Conservation (phyloP, 495 filamentous ascomycete species). For the Hypoxylon crocopeplum region DNA sequence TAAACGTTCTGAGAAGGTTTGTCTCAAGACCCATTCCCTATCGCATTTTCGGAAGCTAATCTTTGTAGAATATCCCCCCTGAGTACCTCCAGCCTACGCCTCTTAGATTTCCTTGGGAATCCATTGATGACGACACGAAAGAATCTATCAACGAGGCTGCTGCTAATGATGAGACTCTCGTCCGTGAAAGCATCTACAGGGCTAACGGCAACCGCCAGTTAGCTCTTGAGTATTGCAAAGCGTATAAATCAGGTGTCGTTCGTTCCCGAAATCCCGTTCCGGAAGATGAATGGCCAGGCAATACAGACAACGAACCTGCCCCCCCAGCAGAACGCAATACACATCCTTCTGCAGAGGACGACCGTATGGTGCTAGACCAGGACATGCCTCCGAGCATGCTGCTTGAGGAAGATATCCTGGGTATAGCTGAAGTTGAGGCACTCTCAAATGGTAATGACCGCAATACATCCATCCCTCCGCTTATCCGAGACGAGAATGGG, state of each 20-base stretch:
- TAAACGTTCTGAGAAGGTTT: slow-evolving; percentile 62
- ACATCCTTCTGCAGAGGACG: slow-evolving; percentile 22
- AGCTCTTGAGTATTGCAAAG: slow-evolving; percentile 78
- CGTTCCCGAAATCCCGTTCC: slow-evolving; percentile 68
- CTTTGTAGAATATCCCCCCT: slow-evolving; percentile 37
- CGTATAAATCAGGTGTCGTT: slow-evolving; percentile 51
- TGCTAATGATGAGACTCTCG: slow-evolving; percentile 57
- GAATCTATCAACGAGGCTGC: slow-evolving; percentile 36
- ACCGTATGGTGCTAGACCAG: slow-evolving; percentile 40
- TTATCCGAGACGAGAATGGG: slow-evolving; percentile 20
- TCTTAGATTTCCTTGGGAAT: slow-evolving; percentile 45
- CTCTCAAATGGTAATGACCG: slow-evolving; percentile 22
- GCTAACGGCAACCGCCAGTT: slow-evolving; percentile 68
- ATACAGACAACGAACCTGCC: slow-evolving; percentile 35
- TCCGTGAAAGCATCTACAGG: slow-evolving; percentile 80
- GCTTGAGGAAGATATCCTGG: slow-evolving; percentile 39
- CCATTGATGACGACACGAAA: slow-evolving; percentile 27
- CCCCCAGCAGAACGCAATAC: slow-evolving; percentile 17
- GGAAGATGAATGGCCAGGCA: slow-evolving; percentile 56
- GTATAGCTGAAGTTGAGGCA: slow-evolving; percentile 22
- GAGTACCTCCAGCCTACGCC: slow-evolving; percentile 44
- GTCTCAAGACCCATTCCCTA: not conserved
- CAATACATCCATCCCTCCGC: slow-evolving; percentile 25
- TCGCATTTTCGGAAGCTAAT: slow-evolving; percentile 16
- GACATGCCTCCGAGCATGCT: slow-evolving; percentile 24